phyloP scores from a whole-genome alignment of 2,329 filamentous ascomycete species.

The Verticillium longisporum region DNA sequence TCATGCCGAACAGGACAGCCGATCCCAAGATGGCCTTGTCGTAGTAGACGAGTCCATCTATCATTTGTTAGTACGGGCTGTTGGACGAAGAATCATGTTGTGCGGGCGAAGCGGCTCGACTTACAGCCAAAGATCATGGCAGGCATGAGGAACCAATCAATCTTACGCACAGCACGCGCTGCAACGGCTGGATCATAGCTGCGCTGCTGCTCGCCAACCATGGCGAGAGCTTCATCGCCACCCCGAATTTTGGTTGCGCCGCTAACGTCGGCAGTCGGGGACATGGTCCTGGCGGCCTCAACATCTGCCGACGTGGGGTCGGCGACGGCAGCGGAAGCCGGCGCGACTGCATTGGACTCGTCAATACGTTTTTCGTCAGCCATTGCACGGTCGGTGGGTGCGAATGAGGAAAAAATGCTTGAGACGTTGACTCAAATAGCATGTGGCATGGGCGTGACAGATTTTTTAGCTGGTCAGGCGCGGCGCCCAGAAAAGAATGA shows the following conservation, averaged over 20 bases:
- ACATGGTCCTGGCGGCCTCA: neutral
- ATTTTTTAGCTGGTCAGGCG: neutral
- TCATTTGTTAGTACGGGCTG: neutral
- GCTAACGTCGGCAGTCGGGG: neutral
- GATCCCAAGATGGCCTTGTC: conserved; percentile 65
- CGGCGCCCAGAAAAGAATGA: neutral
- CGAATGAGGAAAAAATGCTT: neutral
- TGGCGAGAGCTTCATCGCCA: conserved; percentile 45
- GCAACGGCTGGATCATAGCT: conserved; percentile 47
- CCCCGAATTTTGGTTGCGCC: neutral
- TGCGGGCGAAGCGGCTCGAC: neutral
- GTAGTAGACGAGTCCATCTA: conserved; percentile 35
- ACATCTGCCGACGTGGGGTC: neutral
- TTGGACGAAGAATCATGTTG: too few species aligned
- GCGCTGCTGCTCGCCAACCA: conserved; percentile 52
- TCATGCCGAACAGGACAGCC: conserved; percentile 72
- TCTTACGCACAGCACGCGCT: conserved; percentile 55
- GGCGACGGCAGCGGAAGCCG: neutral
- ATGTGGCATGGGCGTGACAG: neutral
- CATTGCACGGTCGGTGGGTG: neutral
- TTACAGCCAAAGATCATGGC: conserved; percentile 52
- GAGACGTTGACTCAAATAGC: neutral
- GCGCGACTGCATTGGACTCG: neutral
- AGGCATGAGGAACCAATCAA: conserved; percentile 61
- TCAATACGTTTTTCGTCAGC: conserved; percentile 1